Percentiles rank a stretch among this genome's conserved stretches.
phyloP scores from a whole-genome alignment of 179 eudicot genomes.

The Silene vulgaris region DNA sequence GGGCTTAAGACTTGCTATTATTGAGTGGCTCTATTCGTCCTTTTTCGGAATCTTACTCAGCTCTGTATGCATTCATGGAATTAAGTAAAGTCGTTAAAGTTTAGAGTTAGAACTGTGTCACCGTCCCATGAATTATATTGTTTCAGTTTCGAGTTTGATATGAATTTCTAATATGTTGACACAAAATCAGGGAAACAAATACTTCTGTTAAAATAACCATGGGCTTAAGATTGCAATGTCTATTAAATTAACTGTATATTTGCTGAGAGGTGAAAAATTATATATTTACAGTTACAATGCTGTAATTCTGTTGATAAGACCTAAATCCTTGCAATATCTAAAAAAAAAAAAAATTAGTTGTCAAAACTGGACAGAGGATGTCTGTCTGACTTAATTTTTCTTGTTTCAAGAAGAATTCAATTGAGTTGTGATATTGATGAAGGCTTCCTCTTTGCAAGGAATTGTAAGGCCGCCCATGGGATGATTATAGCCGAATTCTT shows the following conservation, averaged over 20 bases:
- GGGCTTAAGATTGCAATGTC: no score
- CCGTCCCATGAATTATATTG: neutral
- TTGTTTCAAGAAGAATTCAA: slow-evolving; percentile 9
- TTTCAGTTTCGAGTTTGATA: neutral
- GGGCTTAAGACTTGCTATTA: no score
- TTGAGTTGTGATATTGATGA: slow-evolving; percentile 29
- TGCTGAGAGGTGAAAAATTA: neutral
- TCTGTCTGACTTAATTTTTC: neutral
- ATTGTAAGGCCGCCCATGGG: slow-evolving; percentile 49
- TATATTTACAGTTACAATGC: slow-evolving; percentile 4
- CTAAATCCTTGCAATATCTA: slow-evolving; percentile 6
- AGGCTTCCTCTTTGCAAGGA: slow-evolving; percentile 39
- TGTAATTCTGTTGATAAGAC: neutral
- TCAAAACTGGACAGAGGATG: slow-evolving; percentile 19
- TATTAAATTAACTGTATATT: neutral
- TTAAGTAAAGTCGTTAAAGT: no score
- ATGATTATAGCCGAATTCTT: slow-evolving; percentile 52
- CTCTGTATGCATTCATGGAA: no score
- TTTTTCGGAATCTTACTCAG: no score
- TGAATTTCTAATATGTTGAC: neutral
- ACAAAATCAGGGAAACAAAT: neutral
- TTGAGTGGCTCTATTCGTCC: no score
- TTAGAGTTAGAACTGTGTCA: no score
- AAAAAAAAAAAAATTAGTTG: neutral
- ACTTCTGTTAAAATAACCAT: neutral